Evolutionary conservation across 169 alveolate species (phyloP).

Genomic region (Babesia gibsoni): DNA sequence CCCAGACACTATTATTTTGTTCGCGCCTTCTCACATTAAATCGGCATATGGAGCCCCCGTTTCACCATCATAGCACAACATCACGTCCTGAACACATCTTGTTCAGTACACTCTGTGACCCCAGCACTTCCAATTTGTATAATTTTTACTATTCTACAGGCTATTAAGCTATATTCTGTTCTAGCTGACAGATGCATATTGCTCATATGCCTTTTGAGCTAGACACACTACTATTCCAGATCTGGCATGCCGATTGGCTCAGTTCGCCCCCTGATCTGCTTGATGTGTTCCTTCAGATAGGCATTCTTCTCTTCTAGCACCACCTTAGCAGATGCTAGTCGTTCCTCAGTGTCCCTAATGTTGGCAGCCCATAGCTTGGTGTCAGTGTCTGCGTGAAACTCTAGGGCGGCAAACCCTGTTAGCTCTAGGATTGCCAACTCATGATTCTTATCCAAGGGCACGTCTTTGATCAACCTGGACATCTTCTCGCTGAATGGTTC

Average conservation of each 20-base stretch:
- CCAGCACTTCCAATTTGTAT: background rate
- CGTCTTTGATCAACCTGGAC: conserved; percentile 29
- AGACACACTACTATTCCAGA: background rate
- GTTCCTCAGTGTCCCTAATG: conserved; percentile 43
- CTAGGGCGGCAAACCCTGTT: conserved; percentile 56
- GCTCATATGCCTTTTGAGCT: conserved; percentile 5
- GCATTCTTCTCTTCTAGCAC: conserved; percentile 43
- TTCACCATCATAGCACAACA: too few relatives aligned
- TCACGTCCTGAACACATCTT: too few relatives aligned
- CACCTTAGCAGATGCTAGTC: conserved; percentile 30
- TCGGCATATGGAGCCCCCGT: too few relatives aligned
- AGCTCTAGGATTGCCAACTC: conserved; percentile 40
- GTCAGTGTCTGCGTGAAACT: conserved; percentile 53
- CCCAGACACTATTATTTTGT: too few relatives aligned
- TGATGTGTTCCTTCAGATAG: background rate
- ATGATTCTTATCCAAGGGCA: conserved; percentile 35
- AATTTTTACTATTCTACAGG: background rate
- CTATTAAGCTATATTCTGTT: too few relatives aligned
- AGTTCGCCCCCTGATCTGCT: background rate
- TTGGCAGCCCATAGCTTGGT: conserved; percentile 57
- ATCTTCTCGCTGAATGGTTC: conserved; percentile 32
- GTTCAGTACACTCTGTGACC: too few relatives aligned
- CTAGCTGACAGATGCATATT: background rate
- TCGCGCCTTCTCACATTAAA: too few relatives aligned
- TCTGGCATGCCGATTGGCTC: background rate